Evolutionary conservation across 345 rosid genomes (phyloP).

Genomic region (Pistacia atlantica): DNA sequence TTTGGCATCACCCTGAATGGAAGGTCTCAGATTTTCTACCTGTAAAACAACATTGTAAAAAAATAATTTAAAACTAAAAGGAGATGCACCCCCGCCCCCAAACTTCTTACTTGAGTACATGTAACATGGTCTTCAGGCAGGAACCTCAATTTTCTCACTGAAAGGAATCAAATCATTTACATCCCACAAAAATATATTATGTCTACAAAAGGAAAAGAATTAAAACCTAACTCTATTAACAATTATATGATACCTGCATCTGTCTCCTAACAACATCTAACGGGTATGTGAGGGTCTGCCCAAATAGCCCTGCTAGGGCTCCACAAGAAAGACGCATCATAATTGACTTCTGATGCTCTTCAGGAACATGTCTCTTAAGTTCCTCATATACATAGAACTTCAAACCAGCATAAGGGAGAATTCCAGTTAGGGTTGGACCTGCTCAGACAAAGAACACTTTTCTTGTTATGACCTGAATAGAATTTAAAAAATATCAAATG

Average conservation of each 20-base stretch:
- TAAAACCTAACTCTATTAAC: background rate
- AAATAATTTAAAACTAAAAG: background rate
- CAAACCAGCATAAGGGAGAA: slow-evolving; percentile 94
- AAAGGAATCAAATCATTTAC: background rate
- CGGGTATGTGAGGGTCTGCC: slow-evolving; percentile 95
- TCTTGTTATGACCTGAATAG: slow-evolving; percentile 1
- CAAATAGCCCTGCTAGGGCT: slow-evolving; percentile 91
- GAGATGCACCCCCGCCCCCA: background rate
- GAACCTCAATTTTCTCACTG: slow-evolving; percentile 3
- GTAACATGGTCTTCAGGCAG: background rate
- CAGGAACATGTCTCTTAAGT: slow-evolving; percentile 88
- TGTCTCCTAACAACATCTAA: slow-evolving; percentile 97
- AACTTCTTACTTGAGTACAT: background rate
- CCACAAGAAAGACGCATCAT: slow-evolving; percentile 92
- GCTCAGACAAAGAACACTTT: slow-evolving; percentile 27
- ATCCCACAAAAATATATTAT: background rate
- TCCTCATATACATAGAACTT: slow-evolving; percentile 94
- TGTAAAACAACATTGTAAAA: slow-evolving; percentile 30
- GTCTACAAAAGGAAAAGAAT: background rate
- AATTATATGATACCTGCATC: slow-evolving; percentile 80
- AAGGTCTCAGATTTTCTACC: slow-evolving; percentile 77
- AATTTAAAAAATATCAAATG: slow-evolving; percentile 18
- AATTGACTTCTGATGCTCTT: slow-evolving; percentile 87
- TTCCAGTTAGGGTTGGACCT: slow-evolving; percentile 94
- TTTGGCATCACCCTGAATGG: slow-evolving; percentile 46